Conservation (phyloP, 805 yeast species). For the Teunomyces lycoperdinae region DNA sequence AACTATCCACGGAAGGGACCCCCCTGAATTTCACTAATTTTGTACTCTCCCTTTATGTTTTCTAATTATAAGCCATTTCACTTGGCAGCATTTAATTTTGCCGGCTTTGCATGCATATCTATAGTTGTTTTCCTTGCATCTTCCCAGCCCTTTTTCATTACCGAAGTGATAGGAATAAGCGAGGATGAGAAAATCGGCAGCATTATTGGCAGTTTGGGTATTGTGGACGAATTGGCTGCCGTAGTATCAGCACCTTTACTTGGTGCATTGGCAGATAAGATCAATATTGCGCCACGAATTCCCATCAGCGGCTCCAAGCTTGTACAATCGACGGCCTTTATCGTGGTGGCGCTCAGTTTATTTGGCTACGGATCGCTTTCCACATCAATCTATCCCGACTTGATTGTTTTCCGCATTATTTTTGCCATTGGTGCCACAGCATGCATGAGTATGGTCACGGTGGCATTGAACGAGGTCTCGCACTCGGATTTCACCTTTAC, state of each 20-base stretch:
- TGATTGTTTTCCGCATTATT: constrained; percentile 49
- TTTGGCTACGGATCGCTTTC: constrained; percentile 45
- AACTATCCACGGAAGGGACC: too few relatives aligned
- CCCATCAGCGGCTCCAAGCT: constrained; percentile 49
- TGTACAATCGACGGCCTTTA: constrained; percentile 47
- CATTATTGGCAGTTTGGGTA: constrained; percentile 36
- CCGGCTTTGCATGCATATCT: constrained; percentile 38
- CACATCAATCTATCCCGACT: constrained; percentile 41
- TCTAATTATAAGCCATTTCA: constrained; percentile 16
- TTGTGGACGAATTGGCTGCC: constrained; percentile 58
- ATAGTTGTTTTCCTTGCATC: constrained; percentile 38
- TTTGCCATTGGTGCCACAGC: constrained; percentile 62
- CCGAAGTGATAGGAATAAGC: constrained; percentile 27
- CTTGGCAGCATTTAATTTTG: constrained; percentile 31
- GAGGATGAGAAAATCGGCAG: constrained; percentile 28
- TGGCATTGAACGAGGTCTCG: constrained; percentile 54
- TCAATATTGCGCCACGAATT: constrained; percentile 21
- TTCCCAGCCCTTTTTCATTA: constrained; percentile 39
- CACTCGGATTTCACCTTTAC: constrained; percentile 39
- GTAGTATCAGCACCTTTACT: constrained; percentile 56
- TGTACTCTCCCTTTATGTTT: background rate
- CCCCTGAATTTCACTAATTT: too few relatives aligned
- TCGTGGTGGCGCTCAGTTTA: constrained; percentile 46
- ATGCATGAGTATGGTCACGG: constrained; percentile 58
- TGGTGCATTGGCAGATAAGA: constrained; percentile 61